A percentile compares a stretch with the other conserved stretches of the same genome.
Conservation (phyloP, 169 alveolate species). For the Plasmodium ovale region DNA sequence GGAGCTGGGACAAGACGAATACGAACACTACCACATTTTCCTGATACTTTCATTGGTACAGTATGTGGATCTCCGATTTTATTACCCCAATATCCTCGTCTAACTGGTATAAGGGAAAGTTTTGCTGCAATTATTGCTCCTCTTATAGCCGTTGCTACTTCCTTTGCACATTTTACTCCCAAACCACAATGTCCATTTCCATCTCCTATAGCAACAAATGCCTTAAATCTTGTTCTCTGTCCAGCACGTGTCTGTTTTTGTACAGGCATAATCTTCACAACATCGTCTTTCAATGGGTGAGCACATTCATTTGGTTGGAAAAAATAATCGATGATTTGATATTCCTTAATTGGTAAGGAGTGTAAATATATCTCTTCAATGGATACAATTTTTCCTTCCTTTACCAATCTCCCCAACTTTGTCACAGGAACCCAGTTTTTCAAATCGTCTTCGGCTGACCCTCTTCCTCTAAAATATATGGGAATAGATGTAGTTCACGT, state of each 20-base stretch:
- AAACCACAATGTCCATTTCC: conserved; percentile 97
- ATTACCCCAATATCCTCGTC: conserved; percentile 99
- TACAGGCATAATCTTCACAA: conserved; percentile 99
- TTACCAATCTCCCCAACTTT: conserved; percentile 99
- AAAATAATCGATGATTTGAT: conserved; percentile 97
- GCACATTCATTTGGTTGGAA: conserved; percentile 88
- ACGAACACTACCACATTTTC: conserved; percentile 99
- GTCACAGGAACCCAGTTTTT: conserved; percentile 99
- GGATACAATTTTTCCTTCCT: conserved; percentile 96
- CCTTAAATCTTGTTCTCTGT: conserved; percentile 99
- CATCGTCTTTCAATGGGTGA: conserved; percentile 98
- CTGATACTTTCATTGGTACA: conserved; percentile 99
- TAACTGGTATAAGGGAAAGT: conserved; percentile 98
- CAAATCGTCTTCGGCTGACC: conserved; percentile 95
- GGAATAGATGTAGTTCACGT: not conserved
- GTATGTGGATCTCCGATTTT: conserved; percentile 99
- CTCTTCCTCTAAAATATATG: conserved; percentile 85
- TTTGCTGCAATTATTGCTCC: conserved; percentile 99
- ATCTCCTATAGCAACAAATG: conserved; percentile 99
- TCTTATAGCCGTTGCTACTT: conserved; percentile 99
- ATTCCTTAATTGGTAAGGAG: conserved; percentile 99
- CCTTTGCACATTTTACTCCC: conserved; percentile 99
- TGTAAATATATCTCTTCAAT: conserved; percentile 99
- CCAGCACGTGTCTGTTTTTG: conserved; percentile 99
- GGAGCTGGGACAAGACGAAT: conserved; percentile 99